phyloP scores from a whole-genome alignment of 805 yeast species.

The Candida corydali region DNA sequence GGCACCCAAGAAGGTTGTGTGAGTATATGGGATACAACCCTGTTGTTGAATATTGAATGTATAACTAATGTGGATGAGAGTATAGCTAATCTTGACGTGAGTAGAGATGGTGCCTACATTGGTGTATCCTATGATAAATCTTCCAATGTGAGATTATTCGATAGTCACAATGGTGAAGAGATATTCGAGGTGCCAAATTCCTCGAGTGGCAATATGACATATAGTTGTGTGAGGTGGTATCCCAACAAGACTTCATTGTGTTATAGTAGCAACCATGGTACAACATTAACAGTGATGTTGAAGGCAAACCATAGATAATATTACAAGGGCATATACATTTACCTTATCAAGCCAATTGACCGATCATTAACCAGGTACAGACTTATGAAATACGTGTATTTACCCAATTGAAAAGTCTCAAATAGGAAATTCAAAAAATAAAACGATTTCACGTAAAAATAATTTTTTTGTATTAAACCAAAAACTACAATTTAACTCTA shows the following conservation, averaged over 20 bases:
- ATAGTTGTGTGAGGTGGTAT: conserved; percentile 28
- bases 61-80: conserved; percentile 42
- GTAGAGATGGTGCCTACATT: conserved; percentile 44
- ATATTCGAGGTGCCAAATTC: conserved; percentile 29
- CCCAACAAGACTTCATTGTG: conserved; percentile 31
- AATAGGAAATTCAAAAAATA: too few species aligned
- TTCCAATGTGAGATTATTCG: conserved; percentile 39
- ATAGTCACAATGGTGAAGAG: conserved; percentile 22
- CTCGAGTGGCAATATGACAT: conserved; percentile 22
- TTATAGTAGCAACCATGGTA: conserved; percentile 27
- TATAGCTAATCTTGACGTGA: conserved; percentile 33
- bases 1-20: conserved; percentile 59
- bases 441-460: too few species aligned
- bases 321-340: neutral
- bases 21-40: conserved; percentile 44
- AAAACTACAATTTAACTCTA: too few species aligned
- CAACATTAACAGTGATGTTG: conserved; percentile 21
- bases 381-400: too few species aligned
- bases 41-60: conserved; percentile 33
- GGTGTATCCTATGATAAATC: conserved; percentile 42
- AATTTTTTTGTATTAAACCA: too few species aligned
- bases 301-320: conserved; percentile 4
- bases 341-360: too few species aligned
- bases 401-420: too few species aligned
- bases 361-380: too few species aligned